These are phyloP conservation scores for Melocanna baccifera DNA, from an alignment of 176 grass and related monocot genomes.

Conservation along the genomic window DNA sequence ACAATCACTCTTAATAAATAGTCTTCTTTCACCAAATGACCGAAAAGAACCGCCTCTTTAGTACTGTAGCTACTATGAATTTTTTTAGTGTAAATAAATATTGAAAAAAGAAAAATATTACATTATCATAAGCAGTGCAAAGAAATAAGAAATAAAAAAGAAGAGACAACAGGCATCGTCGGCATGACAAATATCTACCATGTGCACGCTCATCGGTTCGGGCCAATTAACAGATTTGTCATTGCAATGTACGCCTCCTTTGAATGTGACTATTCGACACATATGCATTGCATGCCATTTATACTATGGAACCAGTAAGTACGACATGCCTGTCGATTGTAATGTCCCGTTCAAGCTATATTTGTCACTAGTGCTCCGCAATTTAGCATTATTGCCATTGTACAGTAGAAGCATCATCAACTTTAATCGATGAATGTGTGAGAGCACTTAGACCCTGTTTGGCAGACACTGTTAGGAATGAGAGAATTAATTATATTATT, in stretches of 20 bases:
- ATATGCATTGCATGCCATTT: neutral
- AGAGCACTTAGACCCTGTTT: neutral
- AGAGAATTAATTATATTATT: neutral
- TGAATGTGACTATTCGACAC: neutral
- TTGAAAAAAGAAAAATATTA: no score
- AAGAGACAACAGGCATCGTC: no score
- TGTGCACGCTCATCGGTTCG: neutral
- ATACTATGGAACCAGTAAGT: neutral
- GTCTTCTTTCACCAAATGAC: no score
- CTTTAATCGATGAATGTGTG: neutral
- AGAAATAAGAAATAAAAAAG: no score
- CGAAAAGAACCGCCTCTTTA: no score
- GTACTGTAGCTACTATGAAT: no score
- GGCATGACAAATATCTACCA: neutral
- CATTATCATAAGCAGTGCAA: no score
- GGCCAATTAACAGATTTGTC: conserved; percentile 10
- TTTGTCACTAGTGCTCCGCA: neutral
- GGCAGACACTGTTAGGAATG: neutral
- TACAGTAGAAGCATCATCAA: no score
- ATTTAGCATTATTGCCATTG: neutral
- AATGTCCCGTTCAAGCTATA: neutral
- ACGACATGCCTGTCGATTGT: neutral
- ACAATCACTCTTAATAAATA: no score
- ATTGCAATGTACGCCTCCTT: neutral
- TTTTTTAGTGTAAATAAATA: no score